Evolutionary conservation across 306 rosid genomes (phyloP).

Genomic region (Dalbergia cultrata): DNA sequence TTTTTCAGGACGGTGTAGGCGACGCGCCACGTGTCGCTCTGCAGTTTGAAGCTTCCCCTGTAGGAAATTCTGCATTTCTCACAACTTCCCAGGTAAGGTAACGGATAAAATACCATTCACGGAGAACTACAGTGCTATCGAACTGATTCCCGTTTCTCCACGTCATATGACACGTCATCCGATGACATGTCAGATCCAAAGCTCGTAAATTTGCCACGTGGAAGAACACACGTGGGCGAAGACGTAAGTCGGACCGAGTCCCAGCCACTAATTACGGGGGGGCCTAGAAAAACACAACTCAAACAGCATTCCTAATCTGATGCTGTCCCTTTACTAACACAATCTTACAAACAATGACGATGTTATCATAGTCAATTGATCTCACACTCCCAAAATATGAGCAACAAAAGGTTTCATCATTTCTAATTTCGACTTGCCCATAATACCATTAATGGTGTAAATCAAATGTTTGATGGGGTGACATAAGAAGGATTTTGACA

Average conservation of each 20-base stretch:
- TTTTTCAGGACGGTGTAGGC: background rate
- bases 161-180: conserved; percentile 48
- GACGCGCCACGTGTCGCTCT: conserved; percentile 25
- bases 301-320: no score
- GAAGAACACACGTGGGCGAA: conserved; percentile 44
- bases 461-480: background rate
- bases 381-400: background rate
- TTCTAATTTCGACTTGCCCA: background rate
- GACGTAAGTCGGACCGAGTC: conserved; percentile 50
- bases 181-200: conserved; percentile 43
- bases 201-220: conserved; percentile 38
- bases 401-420: background rate
- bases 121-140: no score
- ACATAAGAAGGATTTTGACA: background rate
- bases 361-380: background rate
- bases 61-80: background rate
- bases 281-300: background rate
- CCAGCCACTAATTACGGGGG: conserved; percentile 45
- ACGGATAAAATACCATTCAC: background rate
- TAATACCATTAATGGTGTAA: background rate
- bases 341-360: background rate
- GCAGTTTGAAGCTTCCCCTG: background rate
- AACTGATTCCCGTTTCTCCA: conserved; percentile 43
- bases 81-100: conserved; percentile 44
- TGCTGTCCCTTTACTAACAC: background rate